Percentiles rank a stretch among this genome's conserved stretches.
Conservation (phyloP, 2,329 filamentous ascomycete species). For the Juglanconis juglandina region DNA sequence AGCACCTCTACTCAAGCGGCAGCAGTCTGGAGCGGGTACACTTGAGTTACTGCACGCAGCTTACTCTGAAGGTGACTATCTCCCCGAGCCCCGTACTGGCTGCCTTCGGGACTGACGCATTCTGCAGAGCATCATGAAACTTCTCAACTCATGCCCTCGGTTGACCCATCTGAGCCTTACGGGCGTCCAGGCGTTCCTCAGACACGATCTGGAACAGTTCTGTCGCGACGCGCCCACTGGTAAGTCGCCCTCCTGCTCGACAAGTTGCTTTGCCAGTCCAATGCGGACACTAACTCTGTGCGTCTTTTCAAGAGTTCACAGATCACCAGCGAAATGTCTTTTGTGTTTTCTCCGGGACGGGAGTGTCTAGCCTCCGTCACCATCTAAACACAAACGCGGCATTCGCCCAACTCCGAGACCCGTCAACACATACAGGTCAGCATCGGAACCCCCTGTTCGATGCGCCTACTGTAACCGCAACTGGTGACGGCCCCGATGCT, state of each 20-base stretch:
- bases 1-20: constrained; percentile 52
- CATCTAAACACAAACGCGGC: constrained; percentile 63
- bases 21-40: constrained; percentile 87
- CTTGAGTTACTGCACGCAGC: constrained; percentile 85
- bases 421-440: constrained; percentile 10
- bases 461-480: constrained; percentile 7
- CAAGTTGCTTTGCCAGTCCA: not conserved
- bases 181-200: constrained; percentile 85
- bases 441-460: constrained; percentile 14
- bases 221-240: constrained; percentile 80
- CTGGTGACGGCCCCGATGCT: constrained; percentile 25
- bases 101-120: constrained; percentile 28
- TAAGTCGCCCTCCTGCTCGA: constrained; percentile 33
- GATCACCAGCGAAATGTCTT: constrained; percentile 93
- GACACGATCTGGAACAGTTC: constrained; percentile 77
- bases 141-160: constrained; percentile 87
- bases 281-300: not conserved
- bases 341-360: constrained; percentile 90
- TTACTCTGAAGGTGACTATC: constrained; percentile 71
- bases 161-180: constrained; percentile 93
- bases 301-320: constrained; percentile 70
- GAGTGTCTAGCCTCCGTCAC: constrained; percentile 72
- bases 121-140: constrained; percentile 75
- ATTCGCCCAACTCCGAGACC: constrained; percentile 44
- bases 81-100: not conserved